phyloP scores from a whole-genome alignment of 441 rosid species.

The Populus tomentosa region DNA sequence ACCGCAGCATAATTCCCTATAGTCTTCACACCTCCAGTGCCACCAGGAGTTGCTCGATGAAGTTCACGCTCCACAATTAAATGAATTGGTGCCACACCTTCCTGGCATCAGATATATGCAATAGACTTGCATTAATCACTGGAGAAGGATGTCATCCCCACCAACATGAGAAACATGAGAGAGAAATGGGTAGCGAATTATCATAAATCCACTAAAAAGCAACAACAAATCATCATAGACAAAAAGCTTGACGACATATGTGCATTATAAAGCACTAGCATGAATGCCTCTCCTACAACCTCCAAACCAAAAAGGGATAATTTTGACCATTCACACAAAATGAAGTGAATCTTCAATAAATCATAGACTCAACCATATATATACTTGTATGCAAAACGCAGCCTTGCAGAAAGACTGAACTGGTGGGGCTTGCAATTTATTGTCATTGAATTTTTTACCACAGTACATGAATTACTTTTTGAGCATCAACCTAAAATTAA shows the following conservation, averaged over 20 bases:
- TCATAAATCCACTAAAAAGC: not conserved
- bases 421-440: not conserved
- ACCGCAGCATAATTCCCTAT: constrained; percentile 52
- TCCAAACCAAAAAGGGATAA: not conserved
- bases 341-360: not conserved
- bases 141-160: not conserved
- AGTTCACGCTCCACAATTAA: constrained; percentile 40
- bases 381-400: not conserved
- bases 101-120: constrained; percentile 28
- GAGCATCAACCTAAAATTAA: not conserved
- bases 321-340: not conserved
- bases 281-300: not conserved
- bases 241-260: not conserved
- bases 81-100: constrained; percentile 40
- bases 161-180: not conserved
- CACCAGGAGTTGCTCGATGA: constrained; percentile 51
- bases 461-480: not conserved
- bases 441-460: not conserved
- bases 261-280: not conserved
- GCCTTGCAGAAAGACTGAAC: not conserved
- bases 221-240: not conserved
- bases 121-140: not conserved
- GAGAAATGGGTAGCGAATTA: not conserved
- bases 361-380: not conserved
- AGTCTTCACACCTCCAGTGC: constrained; percentile 49